These are phyloP conservation scores for Alternaria consortialis DNA, from an alignment of 2,329 filamentous ascomycete species.

Conservation along the genomic window DNA sequence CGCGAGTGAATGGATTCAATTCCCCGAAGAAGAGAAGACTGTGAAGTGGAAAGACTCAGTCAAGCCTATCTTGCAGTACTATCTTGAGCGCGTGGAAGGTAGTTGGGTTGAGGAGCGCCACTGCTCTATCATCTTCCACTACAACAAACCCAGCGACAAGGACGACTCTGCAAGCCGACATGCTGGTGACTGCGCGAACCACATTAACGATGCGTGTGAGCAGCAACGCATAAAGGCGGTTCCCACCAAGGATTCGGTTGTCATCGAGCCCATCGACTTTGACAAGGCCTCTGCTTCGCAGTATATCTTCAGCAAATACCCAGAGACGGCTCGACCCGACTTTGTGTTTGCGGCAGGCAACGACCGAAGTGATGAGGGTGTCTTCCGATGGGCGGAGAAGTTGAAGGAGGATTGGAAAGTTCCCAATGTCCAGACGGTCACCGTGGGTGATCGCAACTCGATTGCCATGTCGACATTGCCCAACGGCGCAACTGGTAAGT, in stretches of 20 bases:
- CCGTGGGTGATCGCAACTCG: slow-evolving; percentile 85
- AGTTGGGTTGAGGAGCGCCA: slow-evolving; percentile 90
- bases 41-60: slow-evolving; percentile 85
- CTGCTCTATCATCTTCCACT: slow-evolving; percentile 91
- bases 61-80: slow-evolving; percentile 84
- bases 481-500: slow-evolving; percentile 88
- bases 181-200: slow-evolving; percentile 88
- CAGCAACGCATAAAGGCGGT: slow-evolving; percentile 85
- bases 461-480: slow-evolving; percentile 86
- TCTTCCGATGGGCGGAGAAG: slow-evolving; percentile 93
- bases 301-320: slow-evolving; percentile 69
- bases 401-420: slow-evolving; percentile 63
- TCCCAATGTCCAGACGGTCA: slow-evolving; percentile 79
- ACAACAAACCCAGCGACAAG: slow-evolving; percentile 79
- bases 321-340: slow-evolving; percentile 61
- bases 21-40: slow-evolving; percentile 76
- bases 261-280: slow-evolving; percentile 86
- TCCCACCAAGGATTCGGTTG: slow-evolving; percentile 78
- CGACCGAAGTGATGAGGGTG: slow-evolving; percentile 89
- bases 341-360: slow-evolving; percentile 92
- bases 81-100: slow-evolving; percentile 86
- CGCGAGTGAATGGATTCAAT: slow-evolving; percentile 75
- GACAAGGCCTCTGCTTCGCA: slow-evolving; percentile 86
- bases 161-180: slow-evolving; percentile 76
- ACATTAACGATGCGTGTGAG: slow-evolving; percentile 94